Evolutionary conservation across 1,284 basidiomycete species (phyloP).

Genomic region (Trichosporon asahii): DNA sequence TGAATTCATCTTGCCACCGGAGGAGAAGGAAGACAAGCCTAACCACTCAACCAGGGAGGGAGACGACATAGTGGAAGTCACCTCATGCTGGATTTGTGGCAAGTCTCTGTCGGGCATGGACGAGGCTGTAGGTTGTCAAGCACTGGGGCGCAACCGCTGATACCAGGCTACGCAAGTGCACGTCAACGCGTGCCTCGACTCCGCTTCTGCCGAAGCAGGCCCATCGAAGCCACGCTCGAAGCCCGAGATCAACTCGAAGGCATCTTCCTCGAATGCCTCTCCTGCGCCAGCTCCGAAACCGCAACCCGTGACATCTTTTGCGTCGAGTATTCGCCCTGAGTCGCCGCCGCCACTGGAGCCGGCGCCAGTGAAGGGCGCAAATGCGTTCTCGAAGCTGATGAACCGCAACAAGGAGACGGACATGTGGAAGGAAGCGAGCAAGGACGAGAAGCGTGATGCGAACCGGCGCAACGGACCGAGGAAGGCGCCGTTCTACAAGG

Average conservation of each 20-base stretch:
- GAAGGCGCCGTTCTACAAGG: conserved; percentile 89
- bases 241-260: neutral
- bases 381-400: conserved; percentile 78
- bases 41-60: conserved; percentile 29
- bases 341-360: conserved; percentile 23
- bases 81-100: conserved; percentile 12
- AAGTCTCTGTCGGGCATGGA: neutral
- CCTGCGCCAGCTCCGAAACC: conserved; percentile 15
- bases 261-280: neutral
- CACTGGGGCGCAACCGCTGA: neutral
- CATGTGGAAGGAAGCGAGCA: conserved; percentile 73
- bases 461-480: conserved; percentile 58
- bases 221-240: neutral
- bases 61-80: neutral
- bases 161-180: conserved; percentile 42
- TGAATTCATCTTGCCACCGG: conserved; percentile 41
- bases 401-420: conserved; percentile 71
- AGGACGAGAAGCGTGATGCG: conserved; percentile 46
- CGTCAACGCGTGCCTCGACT: conserved; percentile 50
- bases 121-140: neutral
- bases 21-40: conserved; percentile 29
- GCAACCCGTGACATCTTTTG: conserved; percentile 12
- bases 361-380: conserved; percentile 40
- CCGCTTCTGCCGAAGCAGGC: neutral
- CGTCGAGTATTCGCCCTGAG: neutral